These are phyloP conservation scores for Clarireedia monteithiana DNA, from an alignment of 2,329 filamentous ascomycete genomes.

Conservation along the genomic window DNA sequence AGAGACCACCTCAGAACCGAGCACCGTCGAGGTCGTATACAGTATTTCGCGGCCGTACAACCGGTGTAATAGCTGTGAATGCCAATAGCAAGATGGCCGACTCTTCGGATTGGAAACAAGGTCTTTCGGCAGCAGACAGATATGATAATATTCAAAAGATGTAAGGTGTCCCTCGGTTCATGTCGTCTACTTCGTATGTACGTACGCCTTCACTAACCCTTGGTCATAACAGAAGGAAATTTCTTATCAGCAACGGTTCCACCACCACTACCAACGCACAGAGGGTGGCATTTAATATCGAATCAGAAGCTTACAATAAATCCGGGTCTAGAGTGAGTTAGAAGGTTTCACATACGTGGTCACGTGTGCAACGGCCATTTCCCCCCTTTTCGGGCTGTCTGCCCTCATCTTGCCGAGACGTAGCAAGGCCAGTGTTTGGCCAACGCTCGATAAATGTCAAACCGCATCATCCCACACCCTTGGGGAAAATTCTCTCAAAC, in stretches of 20 bases:
- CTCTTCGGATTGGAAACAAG: slow-evolving; percentile 23
- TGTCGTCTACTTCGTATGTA: too few relatives aligned
- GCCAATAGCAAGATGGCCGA: slow-evolving; percentile 16
- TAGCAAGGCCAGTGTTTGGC: too few relatives aligned
- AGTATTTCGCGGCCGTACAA: too few relatives aligned
- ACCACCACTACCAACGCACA: slow-evolving; percentile 40
- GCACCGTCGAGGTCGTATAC: too few relatives aligned
- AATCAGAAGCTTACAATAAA: slow-evolving; percentile 54
- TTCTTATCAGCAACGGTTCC: slow-evolving; percentile 32
- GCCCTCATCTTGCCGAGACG: background rate
- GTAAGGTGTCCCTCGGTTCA: slow-evolving; percentile 36
- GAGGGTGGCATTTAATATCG: slow-evolving; percentile 51
- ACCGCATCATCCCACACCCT: too few relatives aligned
- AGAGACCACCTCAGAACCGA: too few relatives aligned
- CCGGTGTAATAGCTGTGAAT: background rate
- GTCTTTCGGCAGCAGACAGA: slow-evolving; percentile 37
- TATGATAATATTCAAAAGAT: slow-evolving; percentile 56
- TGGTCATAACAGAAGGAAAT: slow-evolving; percentile 17
- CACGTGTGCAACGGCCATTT: background rate
- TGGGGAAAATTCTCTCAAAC: too few relatives aligned
- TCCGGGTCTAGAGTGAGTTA: slow-evolving; percentile 49
- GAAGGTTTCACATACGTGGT: background rate
- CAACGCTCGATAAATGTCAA: too few relatives aligned
- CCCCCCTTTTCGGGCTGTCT: background rate
- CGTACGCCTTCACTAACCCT: slow-evolving; percentile 1